Percentiles rank a stretch among this genome's conserved stretches.
These are phyloP conservation scores for Blastobotrys arbuscula DNA, from an alignment of 1,139 yeast species.

Conservation along the genomic window DNA sequence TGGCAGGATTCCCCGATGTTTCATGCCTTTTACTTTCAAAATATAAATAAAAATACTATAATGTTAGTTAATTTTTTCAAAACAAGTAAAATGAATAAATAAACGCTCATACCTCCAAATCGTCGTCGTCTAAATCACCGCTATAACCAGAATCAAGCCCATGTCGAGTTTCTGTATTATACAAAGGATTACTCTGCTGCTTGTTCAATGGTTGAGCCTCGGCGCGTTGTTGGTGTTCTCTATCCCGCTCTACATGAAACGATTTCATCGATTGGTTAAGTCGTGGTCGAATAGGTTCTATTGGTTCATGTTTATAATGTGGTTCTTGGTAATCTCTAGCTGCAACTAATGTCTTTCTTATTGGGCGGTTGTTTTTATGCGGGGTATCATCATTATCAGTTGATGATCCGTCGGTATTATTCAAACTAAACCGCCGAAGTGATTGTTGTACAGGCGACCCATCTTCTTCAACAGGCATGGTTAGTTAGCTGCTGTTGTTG, in stretches of 20 bases:
- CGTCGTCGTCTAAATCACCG: conserved; percentile 37
- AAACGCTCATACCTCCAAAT: background rate
- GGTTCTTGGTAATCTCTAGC: background rate
- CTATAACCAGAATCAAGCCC: conserved; percentile 71
- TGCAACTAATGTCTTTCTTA: background rate
- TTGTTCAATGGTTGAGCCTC: conserved; percentile 1
- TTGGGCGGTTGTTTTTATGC: too few species aligned
- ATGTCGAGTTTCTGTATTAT: conserved; percentile 44
- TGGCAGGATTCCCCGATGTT: conserved; percentile 79
- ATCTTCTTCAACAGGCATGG: conserved; percentile 1
- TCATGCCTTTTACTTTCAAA: conserved; percentile 87
- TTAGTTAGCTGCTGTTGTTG: too few species aligned
- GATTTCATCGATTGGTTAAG: too few species aligned
- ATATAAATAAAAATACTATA: conserved; percentile 60
- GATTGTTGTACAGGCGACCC: background rate
- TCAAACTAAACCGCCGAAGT: background rate
- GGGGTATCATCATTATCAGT: background rate
- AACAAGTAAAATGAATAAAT: background rate
- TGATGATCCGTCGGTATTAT: background rate
- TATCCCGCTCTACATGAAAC: too few species aligned
- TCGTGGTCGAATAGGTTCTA: background rate
- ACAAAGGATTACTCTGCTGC: conserved; percentile 11
- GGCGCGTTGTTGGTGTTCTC: too few species aligned
- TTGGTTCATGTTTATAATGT: background rate
- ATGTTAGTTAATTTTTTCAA: conserved; percentile 4